Percentiles rank a stretch among this genome's conserved stretches.
Conservation (phyloP, 306 rosid genomes). For the Pueraria montana region DNA sequence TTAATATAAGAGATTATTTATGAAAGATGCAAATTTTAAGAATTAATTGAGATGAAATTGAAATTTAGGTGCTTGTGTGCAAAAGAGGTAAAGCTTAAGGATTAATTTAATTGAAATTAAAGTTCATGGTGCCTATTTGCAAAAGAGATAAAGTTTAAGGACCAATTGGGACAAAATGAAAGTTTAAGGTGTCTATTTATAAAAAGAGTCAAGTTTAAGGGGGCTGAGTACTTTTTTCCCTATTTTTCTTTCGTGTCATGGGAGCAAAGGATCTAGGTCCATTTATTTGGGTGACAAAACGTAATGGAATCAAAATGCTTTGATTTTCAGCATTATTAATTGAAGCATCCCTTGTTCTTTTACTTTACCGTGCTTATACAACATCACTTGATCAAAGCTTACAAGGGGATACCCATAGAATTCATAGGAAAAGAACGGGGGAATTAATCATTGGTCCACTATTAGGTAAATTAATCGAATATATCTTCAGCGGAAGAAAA, state of each 20-base stretch:
- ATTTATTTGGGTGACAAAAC: conserved; percentile 10
- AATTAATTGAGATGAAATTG: too few relatives aligned
- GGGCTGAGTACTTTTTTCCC: too few relatives aligned
- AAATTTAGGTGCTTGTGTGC: too few relatives aligned
- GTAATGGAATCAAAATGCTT: conserved; percentile 13
- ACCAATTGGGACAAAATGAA: too few relatives aligned
- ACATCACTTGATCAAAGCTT: conserved; percentile 22
- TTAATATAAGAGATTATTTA: too few relatives aligned
- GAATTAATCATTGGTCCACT: background rate
- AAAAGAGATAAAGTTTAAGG: too few relatives aligned
- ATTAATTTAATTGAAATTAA: too few relatives aligned
- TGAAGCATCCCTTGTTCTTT: background rate
- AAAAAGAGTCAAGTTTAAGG: too few relatives aligned
- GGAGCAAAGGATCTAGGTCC: background rate
- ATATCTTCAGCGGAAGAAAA: conserved; percentile 14
- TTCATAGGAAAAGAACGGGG: background rate
- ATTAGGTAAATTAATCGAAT: conserved; percentile 5
- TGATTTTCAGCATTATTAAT: background rate
- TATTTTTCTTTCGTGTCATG: background rate
- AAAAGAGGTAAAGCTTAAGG: too few relatives aligned
- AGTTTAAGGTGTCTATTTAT: too few relatives aligned
- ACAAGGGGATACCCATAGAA: background rate
- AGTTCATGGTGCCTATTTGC: too few relatives aligned
- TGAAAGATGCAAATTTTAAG: too few relatives aligned
- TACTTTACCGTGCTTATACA: background rate